These are phyloP conservation scores for Atkinsonella hypoxylon DNA, from an alignment of 2,329 filamentous ascomycete species.

Conservation along the genomic window DNA sequence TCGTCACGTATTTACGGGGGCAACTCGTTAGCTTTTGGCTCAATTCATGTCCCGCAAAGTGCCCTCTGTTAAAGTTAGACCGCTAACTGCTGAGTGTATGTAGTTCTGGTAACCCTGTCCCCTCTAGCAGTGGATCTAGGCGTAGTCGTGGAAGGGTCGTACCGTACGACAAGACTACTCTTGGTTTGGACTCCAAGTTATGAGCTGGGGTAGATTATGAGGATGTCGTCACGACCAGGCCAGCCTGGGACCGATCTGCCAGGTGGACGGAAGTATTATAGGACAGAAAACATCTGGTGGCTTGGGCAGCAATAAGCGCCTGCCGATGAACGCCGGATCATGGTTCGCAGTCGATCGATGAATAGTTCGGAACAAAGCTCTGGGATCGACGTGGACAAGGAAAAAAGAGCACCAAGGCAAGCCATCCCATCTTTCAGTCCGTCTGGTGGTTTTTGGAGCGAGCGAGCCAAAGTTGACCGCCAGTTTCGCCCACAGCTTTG, in stretches of 20 bases:
- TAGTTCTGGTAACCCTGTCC: too few species aligned
- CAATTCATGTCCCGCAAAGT: too few species aligned
- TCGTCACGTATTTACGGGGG: too few species aligned
- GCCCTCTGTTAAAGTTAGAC: too few species aligned
- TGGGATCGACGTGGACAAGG: slow-evolving; percentile 7
- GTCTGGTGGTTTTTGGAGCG: background rate
- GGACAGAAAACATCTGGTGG: slow-evolving; percentile 1
- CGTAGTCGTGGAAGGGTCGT: too few species aligned
- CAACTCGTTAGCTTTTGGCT: too few species aligned
- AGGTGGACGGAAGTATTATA: too few species aligned
- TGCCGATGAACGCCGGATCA: slow-evolving; percentile 10
- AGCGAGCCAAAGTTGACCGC: slow-evolving; percentile 8
- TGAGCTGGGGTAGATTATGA: too few species aligned
- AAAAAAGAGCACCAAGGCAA: slow-evolving; percentile 4
- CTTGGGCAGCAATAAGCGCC: slow-evolving; percentile 6
- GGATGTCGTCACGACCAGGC: background rate
- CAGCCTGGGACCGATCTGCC: background rate
- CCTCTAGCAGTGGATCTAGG: too few species aligned
- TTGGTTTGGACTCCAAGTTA: too few species aligned
- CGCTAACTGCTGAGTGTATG: too few species aligned
- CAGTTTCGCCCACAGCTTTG: slow-evolving; percentile 4
- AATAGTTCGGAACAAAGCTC: slow-evolving; percentile 5
- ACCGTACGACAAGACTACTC: too few species aligned
- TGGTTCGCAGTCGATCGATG: slow-evolving; percentile 9
- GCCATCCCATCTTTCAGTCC: background rate